Percentiles rank a stretch among this genome's conserved stretches.
These are phyloP conservation scores for Olyra latifolia DNA, from an alignment of 176 grass and related monocot genomes.

Conservation along the genomic window DNA sequence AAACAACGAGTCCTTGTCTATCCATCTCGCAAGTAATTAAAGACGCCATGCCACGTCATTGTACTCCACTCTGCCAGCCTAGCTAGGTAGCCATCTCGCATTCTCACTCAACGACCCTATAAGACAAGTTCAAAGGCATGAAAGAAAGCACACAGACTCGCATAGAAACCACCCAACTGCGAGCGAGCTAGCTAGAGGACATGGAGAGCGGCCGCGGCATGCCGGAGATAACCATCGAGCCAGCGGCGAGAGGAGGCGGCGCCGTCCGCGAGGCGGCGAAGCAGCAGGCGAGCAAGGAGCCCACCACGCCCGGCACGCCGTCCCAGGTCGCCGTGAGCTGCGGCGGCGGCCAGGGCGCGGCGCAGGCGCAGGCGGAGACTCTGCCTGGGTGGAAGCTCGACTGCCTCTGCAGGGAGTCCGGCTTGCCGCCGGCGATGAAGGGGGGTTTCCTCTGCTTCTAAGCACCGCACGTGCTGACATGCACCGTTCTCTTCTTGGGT, in stretches of 20 bases:
- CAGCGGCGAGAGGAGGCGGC: neutral
- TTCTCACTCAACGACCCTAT: too few species aligned
- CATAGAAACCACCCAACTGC: neutral
- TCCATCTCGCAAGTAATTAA: too few species aligned
- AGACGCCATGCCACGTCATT: too few species aligned
- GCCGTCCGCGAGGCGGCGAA: neutral
- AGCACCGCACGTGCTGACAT: neutral
- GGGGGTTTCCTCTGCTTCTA: constrained; percentile 41
- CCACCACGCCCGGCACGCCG: neutral
- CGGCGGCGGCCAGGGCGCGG: neutral
- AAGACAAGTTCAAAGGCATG: neutral
- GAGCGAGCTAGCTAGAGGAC: neutral
- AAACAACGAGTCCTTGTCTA: too few species aligned
- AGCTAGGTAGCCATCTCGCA: too few species aligned
- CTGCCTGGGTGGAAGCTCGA: constrained; percentile 52
- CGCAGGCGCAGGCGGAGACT: neutral
- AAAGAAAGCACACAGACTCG: neutral
- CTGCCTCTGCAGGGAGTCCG: constrained; percentile 35
- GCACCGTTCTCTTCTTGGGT: too few species aligned
- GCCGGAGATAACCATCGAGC: neutral
- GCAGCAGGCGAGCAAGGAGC: neutral
- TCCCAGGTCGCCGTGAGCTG: neutral
- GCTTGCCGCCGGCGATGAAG: constrained; percentile 10
- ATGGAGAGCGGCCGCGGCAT: neutral
- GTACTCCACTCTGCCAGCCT: too few species aligned